These are phyloP conservation scores for Lactarius vividus DNA, from an alignment of 768 basidiomycete genomes.

Conservation along the genomic window DNA sequence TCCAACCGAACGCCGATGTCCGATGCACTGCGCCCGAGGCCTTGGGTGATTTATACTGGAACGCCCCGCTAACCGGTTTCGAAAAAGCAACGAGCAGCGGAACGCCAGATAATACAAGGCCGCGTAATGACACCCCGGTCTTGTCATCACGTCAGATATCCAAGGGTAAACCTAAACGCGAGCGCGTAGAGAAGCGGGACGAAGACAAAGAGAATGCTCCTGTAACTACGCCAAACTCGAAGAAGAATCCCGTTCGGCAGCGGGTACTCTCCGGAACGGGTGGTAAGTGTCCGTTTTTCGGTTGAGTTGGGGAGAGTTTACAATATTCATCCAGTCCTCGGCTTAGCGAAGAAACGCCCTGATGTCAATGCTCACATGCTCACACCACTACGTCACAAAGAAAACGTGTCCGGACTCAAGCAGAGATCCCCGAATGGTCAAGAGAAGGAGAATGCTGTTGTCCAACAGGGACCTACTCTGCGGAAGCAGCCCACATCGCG, in stretches of 20 bases:
- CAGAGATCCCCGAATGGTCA: slow-evolving; percentile 11
- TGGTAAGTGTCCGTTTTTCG: slow-evolving; percentile 3
- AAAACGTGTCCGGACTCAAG: slow-evolving; percentile 4
- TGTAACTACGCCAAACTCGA: background rate
- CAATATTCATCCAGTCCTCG: slow-evolving; percentile 6
- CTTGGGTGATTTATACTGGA: slow-evolving; percentile 69
- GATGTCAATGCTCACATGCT: slow-evolving; percentile 11
- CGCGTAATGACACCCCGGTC: slow-evolving; percentile 38
- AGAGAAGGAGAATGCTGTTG: slow-evolving; percentile 17
- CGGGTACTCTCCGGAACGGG: slow-evolving; percentile 19
- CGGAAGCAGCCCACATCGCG: slow-evolving; percentile 16
- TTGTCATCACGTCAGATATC: slow-evolving; percentile 32
- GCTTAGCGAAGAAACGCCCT: slow-evolving; percentile 20
- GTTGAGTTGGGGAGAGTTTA: background rate
- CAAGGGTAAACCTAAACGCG: slow-evolving; percentile 23
- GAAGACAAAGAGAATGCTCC: slow-evolving; percentile 41
- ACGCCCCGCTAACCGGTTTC: slow-evolving; percentile 25
- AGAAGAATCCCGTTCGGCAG: slow-evolving; percentile 12
- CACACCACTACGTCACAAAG: slow-evolving; percentile 15
- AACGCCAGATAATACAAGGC: slow-evolving; percentile 34
- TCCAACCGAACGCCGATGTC: slow-evolving; percentile 77
- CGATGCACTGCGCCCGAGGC: slow-evolving; percentile 68
- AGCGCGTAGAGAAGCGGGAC: slow-evolving; percentile 26
- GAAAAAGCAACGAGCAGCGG: slow-evolving; percentile 36
- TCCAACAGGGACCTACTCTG: slow-evolving; percentile 12